Evolutionary conservation across 1,284 basidiomycete genomes (phyloP).

Genomic region (Leccinum pachyderme): DNA sequence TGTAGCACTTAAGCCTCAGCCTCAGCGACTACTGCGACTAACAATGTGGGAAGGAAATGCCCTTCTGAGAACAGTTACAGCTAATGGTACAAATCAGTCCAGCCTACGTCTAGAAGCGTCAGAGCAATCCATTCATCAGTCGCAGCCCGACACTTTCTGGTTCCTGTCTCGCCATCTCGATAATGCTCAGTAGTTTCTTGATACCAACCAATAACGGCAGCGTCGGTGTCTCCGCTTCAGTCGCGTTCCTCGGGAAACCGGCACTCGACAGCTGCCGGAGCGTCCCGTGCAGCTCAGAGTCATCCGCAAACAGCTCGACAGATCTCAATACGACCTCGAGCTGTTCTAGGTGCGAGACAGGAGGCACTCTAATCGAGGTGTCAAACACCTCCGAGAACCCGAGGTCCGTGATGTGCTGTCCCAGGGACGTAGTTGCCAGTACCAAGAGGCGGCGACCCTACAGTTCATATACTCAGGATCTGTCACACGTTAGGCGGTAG

Average conservation of each 20-base stretch:
- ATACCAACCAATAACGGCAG: constrained; percentile 79
- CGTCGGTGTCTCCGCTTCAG: constrained; percentile 42
- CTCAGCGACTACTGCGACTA: constrained; percentile 1
- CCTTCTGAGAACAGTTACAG: constrained; percentile 15
- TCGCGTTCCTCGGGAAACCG: constrained; percentile 59
- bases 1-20: constrained; percentile 7
- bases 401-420: constrained; percentile 86
- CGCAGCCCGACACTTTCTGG: constrained; percentile 77
- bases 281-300: constrained; percentile 57
- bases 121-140: constrained; percentile 67
- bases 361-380: constrained; percentile 83
- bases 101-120: constrained; percentile 36
- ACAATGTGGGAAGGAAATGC: constrained; percentile 26
- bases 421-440: constrained; percentile 90
- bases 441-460: constrained; percentile 90
- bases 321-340: constrained; percentile 83
- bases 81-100: constrained; percentile 24
- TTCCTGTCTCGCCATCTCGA: constrained; percentile 98
- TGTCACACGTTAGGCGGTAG: not conserved
- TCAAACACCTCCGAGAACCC: constrained; percentile 90
- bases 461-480: constrained; percentile 10
- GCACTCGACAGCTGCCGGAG: constrained; percentile 73
- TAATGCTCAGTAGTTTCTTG: constrained; percentile 88
- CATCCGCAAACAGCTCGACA: constrained; percentile 72
- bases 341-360: constrained; percentile 71